A percentile compares a stretch with the other conserved stretches of the same genome.
Evolutionary conservation across 768 basidiomycete species (phyloP).

Genomic region (Pleurotus ostreatus): DNA sequence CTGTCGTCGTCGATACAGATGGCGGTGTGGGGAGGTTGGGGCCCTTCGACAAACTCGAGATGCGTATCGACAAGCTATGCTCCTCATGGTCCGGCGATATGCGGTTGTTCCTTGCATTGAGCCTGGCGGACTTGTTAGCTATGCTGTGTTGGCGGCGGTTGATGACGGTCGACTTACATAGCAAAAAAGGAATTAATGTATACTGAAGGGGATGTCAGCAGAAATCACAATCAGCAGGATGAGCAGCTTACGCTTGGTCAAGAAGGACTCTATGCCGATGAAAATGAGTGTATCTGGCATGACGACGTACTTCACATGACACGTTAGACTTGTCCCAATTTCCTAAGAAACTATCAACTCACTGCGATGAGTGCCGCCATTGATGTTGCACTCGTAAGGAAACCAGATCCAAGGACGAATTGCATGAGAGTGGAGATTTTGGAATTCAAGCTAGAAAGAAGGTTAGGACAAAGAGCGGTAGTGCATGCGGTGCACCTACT

Average conservation of each 20-base stretch:
- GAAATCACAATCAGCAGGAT: neutral
- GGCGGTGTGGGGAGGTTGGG: neutral
- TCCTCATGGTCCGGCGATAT: conserved; percentile 5
- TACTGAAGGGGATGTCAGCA: conserved; percentile 23
- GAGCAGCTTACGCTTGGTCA: conserved; percentile 36
- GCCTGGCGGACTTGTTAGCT: neutral
- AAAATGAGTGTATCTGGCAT: conserved; percentile 40
- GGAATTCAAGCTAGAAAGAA: conserved; percentile 21
- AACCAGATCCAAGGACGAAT: conserved; percentile 21
- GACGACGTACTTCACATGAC: conserved; percentile 32
- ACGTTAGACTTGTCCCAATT: neutral
- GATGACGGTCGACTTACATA: conserved; percentile 13
- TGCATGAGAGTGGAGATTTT: conserved; percentile 29
- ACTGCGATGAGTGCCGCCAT: conserved; percentile 39
- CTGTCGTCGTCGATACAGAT: conserved; percentile 5
- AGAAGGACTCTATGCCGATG: conserved; percentile 36
- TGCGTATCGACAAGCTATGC: conserved; percentile 4
- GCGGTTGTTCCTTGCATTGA: neutral
- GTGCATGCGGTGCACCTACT: conserved; percentile 7
- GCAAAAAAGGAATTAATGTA: conserved; percentile 41
- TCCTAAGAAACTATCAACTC: conserved; percentile 10
- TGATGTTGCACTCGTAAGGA: conserved; percentile 38
- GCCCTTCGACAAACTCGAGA: conserved; percentile 4
- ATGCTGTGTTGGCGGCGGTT: too few relatives aligned
- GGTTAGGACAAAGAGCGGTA: neutral